phyloP scores from a whole-genome alignment of 1,139 yeast genomes.

The Protomyces macrosporus region DNA sequence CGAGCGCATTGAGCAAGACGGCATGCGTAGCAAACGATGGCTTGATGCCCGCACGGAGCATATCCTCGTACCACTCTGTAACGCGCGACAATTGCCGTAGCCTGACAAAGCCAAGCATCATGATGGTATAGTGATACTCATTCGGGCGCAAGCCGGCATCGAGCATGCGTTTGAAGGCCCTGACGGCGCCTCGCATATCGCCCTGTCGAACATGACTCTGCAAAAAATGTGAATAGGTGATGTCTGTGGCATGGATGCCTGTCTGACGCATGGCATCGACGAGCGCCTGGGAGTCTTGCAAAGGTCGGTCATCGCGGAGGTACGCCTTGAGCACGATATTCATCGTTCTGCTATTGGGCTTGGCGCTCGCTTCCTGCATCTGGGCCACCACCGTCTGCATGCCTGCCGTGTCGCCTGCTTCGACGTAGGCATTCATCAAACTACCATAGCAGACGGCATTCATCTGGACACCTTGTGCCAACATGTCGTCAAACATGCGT shows the following conservation, averaged over 20 bases:
- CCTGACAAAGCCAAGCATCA: conserved; percentile 14
- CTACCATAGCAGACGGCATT: conserved; percentile 8
- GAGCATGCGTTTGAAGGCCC: neutral
- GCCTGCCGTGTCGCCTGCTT: conserved; percentile 9
- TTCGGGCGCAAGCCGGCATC: neutral
- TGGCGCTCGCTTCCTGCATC: neutral
- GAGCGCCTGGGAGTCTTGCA: conserved; percentile 1
- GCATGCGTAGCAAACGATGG: conserved; percentile 15
- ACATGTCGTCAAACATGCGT: conserved; percentile 5
- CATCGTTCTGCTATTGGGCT: conserved; percentile 6
- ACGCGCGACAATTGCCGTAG: neutral
- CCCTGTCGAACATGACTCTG: conserved; percentile 1
- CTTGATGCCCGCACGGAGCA: conserved; percentile 5
- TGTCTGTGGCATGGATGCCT: conserved; percentile 1
- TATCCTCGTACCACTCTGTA: conserved; percentile 11
- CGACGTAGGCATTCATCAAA: conserved; percentile 21
- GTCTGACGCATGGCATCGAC: conserved; percentile 7
- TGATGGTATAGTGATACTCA: conserved; percentile 17
- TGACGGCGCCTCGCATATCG: neutral
- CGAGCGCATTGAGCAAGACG: conserved; percentile 17
- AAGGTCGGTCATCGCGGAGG: conserved; percentile 2
- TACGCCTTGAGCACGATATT: conserved; percentile 13
- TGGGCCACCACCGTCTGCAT: neutral
- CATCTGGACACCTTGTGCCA: conserved; percentile 4
- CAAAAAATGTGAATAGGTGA: conserved; percentile 12